Evolutionary conservation across 331 rosid species (phyloP).

Genomic region (Telfairia occidentalis): DNA sequence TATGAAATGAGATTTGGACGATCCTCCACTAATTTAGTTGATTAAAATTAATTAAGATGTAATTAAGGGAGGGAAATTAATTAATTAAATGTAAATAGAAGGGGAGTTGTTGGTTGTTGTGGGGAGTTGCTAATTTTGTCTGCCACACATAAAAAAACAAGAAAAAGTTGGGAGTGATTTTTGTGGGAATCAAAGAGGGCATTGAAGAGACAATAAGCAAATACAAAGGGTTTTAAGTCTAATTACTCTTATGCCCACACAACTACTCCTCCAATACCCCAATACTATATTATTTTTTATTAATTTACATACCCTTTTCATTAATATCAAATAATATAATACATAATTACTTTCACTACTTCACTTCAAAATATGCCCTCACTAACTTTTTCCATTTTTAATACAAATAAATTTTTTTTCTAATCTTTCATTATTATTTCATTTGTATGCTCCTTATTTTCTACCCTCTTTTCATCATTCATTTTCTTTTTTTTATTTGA

Average conservation of each 20-base stretch:
- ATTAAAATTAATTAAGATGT: background rate
- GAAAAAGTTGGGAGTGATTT: conserved; percentile 18
- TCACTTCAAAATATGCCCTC: background rate
- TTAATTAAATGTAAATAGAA: background rate
- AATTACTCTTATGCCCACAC: conserved; percentile 5
- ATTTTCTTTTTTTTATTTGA: background rate
- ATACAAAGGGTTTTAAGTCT: conserved; percentile 31
- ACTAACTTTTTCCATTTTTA: background rate
- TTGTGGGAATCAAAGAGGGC: conserved; percentile 61
- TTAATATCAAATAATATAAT: background rate
- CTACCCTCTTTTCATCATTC: background rate
- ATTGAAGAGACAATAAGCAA: conserved; percentile 55
- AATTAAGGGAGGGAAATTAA: conserved; percentile 1
- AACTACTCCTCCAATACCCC: conserved; percentile 2
- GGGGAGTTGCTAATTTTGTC: conserved; percentile 64
- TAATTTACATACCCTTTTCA: background rate
- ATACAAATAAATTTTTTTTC: background rate
- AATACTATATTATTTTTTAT: background rate
- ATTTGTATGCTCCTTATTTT: conserved; percentile 3
- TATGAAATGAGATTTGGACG: conserved; percentile 4
- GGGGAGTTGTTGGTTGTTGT: conserved; percentile 23
- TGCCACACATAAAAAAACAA: conserved; percentile 44
- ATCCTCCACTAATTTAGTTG: conserved; percentile 25
- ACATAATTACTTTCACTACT: background rate
- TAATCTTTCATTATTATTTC: conserved; percentile 4